These are phyloP conservation scores for Adenanthera pavonina DNA, from an alignment of 306 rosid species.

Conservation along the genomic window DNA sequence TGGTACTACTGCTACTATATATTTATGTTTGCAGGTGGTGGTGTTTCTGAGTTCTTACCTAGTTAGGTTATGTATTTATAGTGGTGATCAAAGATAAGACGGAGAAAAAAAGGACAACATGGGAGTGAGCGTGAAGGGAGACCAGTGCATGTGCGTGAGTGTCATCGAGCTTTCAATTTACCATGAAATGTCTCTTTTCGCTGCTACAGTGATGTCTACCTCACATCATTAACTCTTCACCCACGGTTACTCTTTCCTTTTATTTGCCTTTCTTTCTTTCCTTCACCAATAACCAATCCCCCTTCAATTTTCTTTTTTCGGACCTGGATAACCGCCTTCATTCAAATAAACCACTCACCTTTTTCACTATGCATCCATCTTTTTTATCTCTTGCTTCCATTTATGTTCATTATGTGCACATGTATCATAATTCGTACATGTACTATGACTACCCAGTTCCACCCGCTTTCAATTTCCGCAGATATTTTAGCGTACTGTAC, in stretches of 20 bases:
- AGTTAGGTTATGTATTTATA: constrained; percentile 31
- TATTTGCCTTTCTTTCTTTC: not conserved
- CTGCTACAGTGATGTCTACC: constrained; percentile 51
- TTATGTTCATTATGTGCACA: not conserved
- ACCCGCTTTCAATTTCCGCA: not conserved
- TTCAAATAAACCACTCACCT: not conserved
- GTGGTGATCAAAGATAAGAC: not conserved
- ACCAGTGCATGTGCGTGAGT: constrained; percentile 70
- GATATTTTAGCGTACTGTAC: constrained; percentile 16
- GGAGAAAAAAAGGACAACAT: not conserved
- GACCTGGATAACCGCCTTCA: not conserved
- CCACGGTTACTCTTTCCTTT: not conserved
- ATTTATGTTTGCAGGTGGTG: not conserved
- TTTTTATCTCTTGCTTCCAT: not conserved
- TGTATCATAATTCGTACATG: not conserved
- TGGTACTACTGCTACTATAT: not conserved
- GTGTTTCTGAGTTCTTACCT: not conserved
- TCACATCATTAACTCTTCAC: constrained; percentile 32
- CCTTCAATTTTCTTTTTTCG: too few relatives aligned
- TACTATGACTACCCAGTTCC: not conserved
- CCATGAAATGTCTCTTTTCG: constrained; percentile 56
- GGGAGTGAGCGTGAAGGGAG: constrained; percentile 40
- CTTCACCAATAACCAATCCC: not conserved
- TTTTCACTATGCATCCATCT: not conserved
- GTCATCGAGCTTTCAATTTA: constrained; percentile 41